Base-by-base conservation (phyloP, 1,139 yeast species). In the Hansenula lynferdii region DNA sequence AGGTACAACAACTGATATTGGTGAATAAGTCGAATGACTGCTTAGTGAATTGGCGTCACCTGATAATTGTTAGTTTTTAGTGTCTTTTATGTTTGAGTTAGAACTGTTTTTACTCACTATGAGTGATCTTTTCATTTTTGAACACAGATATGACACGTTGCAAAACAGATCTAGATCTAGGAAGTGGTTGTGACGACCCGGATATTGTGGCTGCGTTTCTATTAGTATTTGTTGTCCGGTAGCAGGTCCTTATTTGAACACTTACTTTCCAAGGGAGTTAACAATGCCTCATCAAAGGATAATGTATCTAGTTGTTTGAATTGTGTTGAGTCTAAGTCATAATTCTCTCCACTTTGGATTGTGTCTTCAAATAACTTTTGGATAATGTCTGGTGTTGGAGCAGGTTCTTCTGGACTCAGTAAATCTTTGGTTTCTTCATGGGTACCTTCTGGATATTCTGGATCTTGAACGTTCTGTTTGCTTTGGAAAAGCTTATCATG, bases 1-100 rank as follows among this genome's bases (percentile, higher is more conserved):
- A 18, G 57, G 57, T 8, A 53, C 46, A 8, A 38, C 32, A 12
- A 51, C 44, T 5, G 53, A 40, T 4, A 52, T 45, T n/a, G 55
- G 52, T 3, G 48, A 36, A 28, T 45, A 47, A 14, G 45, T 40
- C 29, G 48, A 50, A 20, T 36, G 31, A 5, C 47, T 45, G 11
- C 45, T 46, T 2, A 31, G 22, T n/a, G 45, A 38, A 12, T 38
- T 28, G 3, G 10, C 20, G 4, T 31, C 33, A 11, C 8, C 36
- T 34, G 34, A 14, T 15, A 10, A 5, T 12, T n/a, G n/a, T n/a
- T 5, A 5, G 16, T 16, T 19, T 34, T 35, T 35, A 30, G 22
- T 30, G 6, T 29, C n/a, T n/a, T n/a, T n/a, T n/a, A n/a, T n/a
- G n/a, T n/a, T n/a, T n/a, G n/a, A n/a, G n/a, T n/a, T n/a, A n/a